A percentile compares a stretch with the other conserved stretches of the same genome.
These are phyloP conservation scores for Castanea crenata DNA, from an alignment of 306 rosid genomes.

Conservation along the genomic window DNA sequence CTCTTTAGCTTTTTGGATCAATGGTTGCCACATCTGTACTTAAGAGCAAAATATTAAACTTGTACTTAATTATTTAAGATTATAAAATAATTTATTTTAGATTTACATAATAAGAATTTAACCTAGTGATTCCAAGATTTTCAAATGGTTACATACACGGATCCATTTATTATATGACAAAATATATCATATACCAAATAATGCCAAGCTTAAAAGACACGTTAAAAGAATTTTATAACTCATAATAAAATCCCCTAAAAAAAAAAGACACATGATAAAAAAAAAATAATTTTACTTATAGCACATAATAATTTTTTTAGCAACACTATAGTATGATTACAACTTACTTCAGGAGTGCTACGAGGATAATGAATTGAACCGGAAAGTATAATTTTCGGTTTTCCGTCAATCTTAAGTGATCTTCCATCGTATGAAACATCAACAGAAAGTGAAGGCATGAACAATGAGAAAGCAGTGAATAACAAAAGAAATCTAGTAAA, in stretches of 20 bases:
- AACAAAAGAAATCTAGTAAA: not conserved
- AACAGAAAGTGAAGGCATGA: not conserved
- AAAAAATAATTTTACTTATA: accelerated
- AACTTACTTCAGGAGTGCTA: slow-evolving; percentile 28
- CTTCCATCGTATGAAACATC: slow-evolving; percentile 31
- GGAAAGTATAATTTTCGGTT: slow-evolving; percentile 24
- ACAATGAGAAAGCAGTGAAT: not conserved
- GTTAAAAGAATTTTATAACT: too few species aligned
- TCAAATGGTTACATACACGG: too few species aligned
- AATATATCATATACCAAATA: too few species aligned
- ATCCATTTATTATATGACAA: too few species aligned
- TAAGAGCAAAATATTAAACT: not conserved
- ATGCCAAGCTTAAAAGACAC: too few species aligned
- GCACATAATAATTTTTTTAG: too few species aligned
- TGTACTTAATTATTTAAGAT: too few species aligned
- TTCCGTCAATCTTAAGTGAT: slow-evolving; percentile 27
- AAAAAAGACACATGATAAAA: not conserved
- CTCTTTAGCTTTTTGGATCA: slow-evolving; percentile 43
- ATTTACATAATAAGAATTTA: too few species aligned
- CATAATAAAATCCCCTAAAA: too few species aligned
- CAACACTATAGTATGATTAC: too few species aligned
- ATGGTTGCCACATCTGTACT: slow-evolving; percentile 42
- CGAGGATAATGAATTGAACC: slow-evolving; percentile 51
- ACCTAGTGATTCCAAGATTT: too few species aligned
- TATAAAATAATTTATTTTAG: too few species aligned